Percentiles rank a stretch among this genome's conserved stretches.
These are phyloP conservation scores for Eucalyptus decipiens DNA, from an alignment of 345 rosid genomes.

Conservation along the genomic window DNA sequence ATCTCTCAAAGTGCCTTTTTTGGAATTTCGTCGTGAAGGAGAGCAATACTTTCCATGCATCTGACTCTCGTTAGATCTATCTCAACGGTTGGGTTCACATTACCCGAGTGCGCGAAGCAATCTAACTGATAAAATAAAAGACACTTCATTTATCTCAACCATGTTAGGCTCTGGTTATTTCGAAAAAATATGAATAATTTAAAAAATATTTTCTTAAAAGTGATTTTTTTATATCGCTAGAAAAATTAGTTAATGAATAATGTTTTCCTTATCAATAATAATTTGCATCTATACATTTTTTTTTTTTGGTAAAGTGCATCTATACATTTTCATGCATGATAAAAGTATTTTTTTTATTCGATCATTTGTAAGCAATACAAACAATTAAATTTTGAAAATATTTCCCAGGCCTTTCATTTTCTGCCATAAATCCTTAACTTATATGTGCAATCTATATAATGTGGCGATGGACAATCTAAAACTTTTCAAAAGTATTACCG, in stretches of 20 bases:
- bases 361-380: too few relatives aligned
- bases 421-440: not conserved
- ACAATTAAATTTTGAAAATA: too few relatives aligned
- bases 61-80: not conserved
- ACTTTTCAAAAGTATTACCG: not conserved
- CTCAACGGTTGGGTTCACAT: not conserved
- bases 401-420: too few relatives aligned
- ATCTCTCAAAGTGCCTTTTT: not conserved
- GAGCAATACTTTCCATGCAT: not conserved
- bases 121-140: not conserved
- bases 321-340: not conserved
- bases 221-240: not conserved
- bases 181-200: too few relatives aligned
- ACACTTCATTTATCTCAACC: not conserved
- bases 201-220: too few relatives aligned
- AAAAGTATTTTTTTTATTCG: too few relatives aligned
- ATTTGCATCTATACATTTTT: not conserved
- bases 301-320: too few relatives aligned
- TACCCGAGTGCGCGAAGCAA: not conserved
- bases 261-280: too few relatives aligned
- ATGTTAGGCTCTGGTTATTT: not conserved
- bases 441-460: not conserved
- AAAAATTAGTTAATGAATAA: too few relatives aligned
- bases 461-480: not conserved
- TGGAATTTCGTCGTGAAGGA: accelerated